Evolutionary conservation across 2,329 filamentous ascomycete genomes (phyloP).

Genomic region (Hansfordia pulvinata): DNA sequence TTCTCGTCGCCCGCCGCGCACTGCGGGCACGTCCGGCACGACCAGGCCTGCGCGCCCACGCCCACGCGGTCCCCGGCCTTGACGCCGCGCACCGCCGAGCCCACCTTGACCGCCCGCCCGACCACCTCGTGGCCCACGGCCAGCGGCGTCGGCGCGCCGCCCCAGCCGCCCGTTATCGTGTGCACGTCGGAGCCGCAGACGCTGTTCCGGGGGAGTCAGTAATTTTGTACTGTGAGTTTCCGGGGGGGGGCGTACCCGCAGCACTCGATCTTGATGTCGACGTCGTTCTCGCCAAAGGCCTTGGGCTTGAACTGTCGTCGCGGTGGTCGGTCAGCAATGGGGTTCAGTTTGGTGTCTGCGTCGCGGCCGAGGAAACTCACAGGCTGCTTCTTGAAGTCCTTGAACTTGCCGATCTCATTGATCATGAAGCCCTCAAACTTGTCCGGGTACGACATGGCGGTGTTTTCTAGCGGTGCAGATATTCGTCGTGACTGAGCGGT

Average conservation of each 20-base stretch:
- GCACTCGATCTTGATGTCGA: conserved; percentile 55
- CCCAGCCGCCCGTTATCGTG: conserved; percentile 19
- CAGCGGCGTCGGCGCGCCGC: conserved; percentile 21
- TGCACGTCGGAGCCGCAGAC: conserved; percentile 41
- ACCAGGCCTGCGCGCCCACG: conserved; percentile 45
- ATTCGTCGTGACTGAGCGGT: neutral
- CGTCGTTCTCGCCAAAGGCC: conserved; percentile 34
- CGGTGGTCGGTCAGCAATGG: neutral
- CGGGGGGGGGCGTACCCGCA: no score
- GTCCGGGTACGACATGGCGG: conserved; percentile 15
- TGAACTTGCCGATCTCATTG: conserved; percentile 14
- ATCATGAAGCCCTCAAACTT: conserved; percentile 18
- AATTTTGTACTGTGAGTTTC: no score
- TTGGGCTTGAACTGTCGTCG: conserved; percentile 15
- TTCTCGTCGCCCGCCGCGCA: conserved; percentile 35
- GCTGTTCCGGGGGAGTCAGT: no score
- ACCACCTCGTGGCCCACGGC: conserved; percentile 49
- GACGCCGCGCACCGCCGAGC: conserved; percentile 27
- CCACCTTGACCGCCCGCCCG: conserved; percentile 30
- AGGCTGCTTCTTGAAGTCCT: conserved; percentile 16
- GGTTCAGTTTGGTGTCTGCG: neutral
- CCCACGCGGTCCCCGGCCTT: conserved; percentile 51
- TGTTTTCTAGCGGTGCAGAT: neutral
- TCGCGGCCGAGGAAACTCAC: conserved; percentile 5
- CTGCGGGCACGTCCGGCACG: conserved; percentile 36